These are phyloP conservation scores for Beauveria pseudobassiana DNA, from an alignment of 2,329 filamentous ascomycete species.

Conservation along the genomic window DNA sequence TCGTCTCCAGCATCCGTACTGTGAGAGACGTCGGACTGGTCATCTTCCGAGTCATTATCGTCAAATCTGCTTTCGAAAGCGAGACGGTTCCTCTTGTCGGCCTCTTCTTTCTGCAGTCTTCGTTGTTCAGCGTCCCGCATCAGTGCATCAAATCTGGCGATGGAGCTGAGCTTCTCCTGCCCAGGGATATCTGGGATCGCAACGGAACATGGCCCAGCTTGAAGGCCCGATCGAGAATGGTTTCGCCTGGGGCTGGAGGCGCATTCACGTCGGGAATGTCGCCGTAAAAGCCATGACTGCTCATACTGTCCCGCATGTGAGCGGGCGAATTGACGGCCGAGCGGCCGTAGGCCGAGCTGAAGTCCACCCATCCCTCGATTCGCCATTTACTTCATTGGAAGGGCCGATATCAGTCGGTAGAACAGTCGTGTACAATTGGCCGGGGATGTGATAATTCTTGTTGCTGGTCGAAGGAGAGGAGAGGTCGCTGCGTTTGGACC, in stretches of 20 bases:
- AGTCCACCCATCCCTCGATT: constrained; percentile 45
- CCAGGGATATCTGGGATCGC: constrained; percentile 46
- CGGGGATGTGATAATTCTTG: constrained; percentile 30
- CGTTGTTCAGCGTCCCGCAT: constrained; percentile 55
- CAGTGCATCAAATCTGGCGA: constrained; percentile 58
- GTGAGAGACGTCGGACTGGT: constrained; percentile 29
- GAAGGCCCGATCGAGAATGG: constrained; percentile 60
- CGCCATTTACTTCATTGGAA: constrained; percentile 47
- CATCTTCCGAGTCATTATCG: constrained; percentile 37
- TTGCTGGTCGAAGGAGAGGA: constrained; percentile 49
- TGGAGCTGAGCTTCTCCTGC: constrained; percentile 56
- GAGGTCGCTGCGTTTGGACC: constrained; percentile 55
- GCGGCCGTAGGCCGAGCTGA: constrained; percentile 52
- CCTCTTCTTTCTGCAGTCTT: constrained; percentile 32
- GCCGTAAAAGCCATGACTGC: constrained; percentile 37
- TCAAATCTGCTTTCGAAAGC: constrained; percentile 44
- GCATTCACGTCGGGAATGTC: constrained; percentile 38
- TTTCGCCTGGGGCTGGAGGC: constrained; percentile 50
- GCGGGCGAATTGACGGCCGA: constrained; percentile 50
- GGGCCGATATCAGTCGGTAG: constrained; percentile 48
- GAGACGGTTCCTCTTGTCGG: constrained; percentile 24
- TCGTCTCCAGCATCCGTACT: constrained; percentile 36
- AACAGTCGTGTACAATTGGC: constrained; percentile 43
- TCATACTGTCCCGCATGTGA: constrained; percentile 46
- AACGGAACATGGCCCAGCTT: constrained; percentile 54